A percentile compares a stretch with the other conserved stretches of the same genome.
Conservation (phyloP, 1,284 basidiomycete species). For the Fistulinella staudtii region DNA sequence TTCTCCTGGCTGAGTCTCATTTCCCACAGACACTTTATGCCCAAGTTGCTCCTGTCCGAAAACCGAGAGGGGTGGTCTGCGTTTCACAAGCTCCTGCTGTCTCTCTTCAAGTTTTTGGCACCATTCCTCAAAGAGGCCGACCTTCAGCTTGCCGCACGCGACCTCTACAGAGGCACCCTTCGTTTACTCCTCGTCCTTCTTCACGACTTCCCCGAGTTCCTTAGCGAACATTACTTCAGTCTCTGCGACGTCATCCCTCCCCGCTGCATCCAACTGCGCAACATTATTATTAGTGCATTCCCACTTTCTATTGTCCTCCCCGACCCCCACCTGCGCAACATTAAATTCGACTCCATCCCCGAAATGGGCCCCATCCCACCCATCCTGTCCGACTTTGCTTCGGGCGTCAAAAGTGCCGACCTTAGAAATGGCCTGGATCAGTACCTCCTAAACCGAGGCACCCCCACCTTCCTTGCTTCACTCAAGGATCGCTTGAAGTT, state of each 20-base stretch:
- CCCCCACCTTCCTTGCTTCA: slow-evolving; percentile 68
- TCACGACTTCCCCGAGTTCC: slow-evolving; percentile 98
- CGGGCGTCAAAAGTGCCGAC: slow-evolving; percentile 75
- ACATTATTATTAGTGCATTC: slow-evolving; percentile 95
- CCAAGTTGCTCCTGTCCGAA: slow-evolving; percentile 82
- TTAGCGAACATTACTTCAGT: slow-evolving; percentile 95
- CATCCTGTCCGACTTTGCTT: slow-evolving; percentile 87
- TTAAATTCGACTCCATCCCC: slow-evolving; percentile 69
- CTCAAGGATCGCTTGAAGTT: slow-evolving; percentile 76
- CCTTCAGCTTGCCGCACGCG: slow-evolving; percentile 79
- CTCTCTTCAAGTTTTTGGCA: slow-evolving; percentile 90
- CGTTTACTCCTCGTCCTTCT: slow-evolving; percentile 91
- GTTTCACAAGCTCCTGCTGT: slow-evolving; percentile 92
- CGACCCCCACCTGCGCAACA: slow-evolving; percentile 78
- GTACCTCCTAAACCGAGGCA: slow-evolving; percentile 70
- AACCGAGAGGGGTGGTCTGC: slow-evolving; percentile 93
- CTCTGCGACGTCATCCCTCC: slow-evolving; percentile 91
- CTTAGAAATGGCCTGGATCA: slow-evolving; percentile 78
- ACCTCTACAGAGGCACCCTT: slow-evolving; percentile 90
- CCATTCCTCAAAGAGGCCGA: slow-evolving; percentile 87
- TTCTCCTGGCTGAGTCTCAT: slow-evolving; percentile 98
- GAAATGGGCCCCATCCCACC: slow-evolving; percentile 90
- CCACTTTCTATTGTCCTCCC: slow-evolving; percentile 85
- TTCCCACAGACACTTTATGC: slow-evolving; percentile 97
- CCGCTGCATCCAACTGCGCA: slow-evolving; percentile 93